Evolutionary conservation across 1,284 basidiomycete species (phyloP).

Genomic region (Amylostereum areolatum): DNA sequence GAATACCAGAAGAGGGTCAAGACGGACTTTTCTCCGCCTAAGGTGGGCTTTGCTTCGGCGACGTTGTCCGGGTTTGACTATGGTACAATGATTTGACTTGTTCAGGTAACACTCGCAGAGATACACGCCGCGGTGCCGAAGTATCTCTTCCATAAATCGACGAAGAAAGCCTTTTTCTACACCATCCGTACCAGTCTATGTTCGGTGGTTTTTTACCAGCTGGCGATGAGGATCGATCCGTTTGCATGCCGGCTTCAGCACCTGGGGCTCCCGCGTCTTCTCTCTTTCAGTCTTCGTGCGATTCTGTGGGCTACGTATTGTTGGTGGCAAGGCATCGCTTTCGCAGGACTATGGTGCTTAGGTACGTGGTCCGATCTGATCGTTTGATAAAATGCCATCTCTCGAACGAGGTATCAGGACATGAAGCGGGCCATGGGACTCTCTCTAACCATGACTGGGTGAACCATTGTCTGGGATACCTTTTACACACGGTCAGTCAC

Average conservation of each 20-base stretch:
- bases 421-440: slow-evolving; percentile 49
- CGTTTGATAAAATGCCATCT: too few relatives aligned
- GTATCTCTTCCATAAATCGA: slow-evolving; percentile 67
- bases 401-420: slow-evolving; percentile 12
- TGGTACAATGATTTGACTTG: slow-evolving; percentile 4
- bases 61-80: neutral
- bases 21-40: slow-evolving; percentile 33
- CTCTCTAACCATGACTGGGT: slow-evolving; percentile 30
- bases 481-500: slow-evolving; percentile 32
- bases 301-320: slow-evolving; percentile 57
- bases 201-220: slow-evolving; percentile 51
- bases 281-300: slow-evolving; percentile 12
- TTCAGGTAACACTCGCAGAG: slow-evolving; percentile 34
- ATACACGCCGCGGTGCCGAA: slow-evolving; percentile 45
- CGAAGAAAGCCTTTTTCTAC: slow-evolving; percentile 55
- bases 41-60: slow-evolving; percentile 15
- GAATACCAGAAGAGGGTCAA: slow-evolving; percentile 36
- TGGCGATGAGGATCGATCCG: slow-evolving; percentile 54
- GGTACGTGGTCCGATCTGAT: slow-evolving; percentile 16
- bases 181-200: slow-evolving; percentile 49
- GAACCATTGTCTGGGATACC: slow-evolving; percentile 38
- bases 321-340: slow-evolving; percentile 58
- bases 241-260: slow-evolving; percentile 3
- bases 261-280: too few relatives aligned
- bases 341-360: slow-evolving; percentile 49